Percentiles rank a stretch among this genome's conserved stretches.
phyloP scores from a whole-genome alignment of 768 basidiomycete species.

The Floccularia luteovirens region DNA sequence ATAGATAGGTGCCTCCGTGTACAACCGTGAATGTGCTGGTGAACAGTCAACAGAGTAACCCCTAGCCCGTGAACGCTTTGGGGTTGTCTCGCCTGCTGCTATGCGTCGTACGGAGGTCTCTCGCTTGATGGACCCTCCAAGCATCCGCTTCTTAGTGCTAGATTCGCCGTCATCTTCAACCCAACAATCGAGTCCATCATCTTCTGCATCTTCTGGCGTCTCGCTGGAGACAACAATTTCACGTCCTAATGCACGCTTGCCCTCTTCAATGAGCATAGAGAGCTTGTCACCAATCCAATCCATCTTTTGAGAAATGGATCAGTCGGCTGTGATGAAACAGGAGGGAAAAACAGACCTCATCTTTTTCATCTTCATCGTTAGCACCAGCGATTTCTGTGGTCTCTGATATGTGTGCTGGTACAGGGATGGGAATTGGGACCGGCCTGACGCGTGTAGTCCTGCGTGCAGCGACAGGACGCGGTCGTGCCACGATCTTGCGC shows the following conservation, averaged over 20 bases:
- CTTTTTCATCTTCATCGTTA: no score
- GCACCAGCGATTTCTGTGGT: no score
- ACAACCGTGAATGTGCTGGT: background rate
- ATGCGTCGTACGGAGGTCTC: no score
- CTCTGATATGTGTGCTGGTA: constrained; percentile 20
- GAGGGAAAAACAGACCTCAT: constrained; percentile 37
- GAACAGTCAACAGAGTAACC: constrained; percentile 2
- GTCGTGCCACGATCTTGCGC: constrained; percentile 17
- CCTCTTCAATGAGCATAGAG: constrained; percentile 65
- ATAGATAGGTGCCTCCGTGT: constrained; percentile 3
- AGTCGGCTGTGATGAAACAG: background rate
- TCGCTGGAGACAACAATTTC: constrained; percentile 79
- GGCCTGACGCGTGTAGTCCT: constrained; percentile 23
- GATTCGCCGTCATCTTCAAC: constrained; percentile 46
- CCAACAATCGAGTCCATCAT: constrained; percentile 72
- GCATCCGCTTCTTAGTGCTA: constrained; percentile 12
- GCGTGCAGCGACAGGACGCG: constrained; percentile 23
- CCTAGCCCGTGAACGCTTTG: constrained; percentile 14
- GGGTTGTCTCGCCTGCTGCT: constrained; percentile 13
- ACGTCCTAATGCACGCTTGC: constrained; percentile 66
- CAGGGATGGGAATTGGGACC: constrained; percentile 1
- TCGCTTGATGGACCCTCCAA: constrained; percentile 17
- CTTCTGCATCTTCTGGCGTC: constrained; percentile 64
- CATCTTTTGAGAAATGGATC: constrained; percentile 41
- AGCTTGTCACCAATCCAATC: constrained; percentile 78